Evolutionary conservation across 108 stramenopile species (phyloP).

Genomic region (Cyclostephanos tholiformis): DNA sequence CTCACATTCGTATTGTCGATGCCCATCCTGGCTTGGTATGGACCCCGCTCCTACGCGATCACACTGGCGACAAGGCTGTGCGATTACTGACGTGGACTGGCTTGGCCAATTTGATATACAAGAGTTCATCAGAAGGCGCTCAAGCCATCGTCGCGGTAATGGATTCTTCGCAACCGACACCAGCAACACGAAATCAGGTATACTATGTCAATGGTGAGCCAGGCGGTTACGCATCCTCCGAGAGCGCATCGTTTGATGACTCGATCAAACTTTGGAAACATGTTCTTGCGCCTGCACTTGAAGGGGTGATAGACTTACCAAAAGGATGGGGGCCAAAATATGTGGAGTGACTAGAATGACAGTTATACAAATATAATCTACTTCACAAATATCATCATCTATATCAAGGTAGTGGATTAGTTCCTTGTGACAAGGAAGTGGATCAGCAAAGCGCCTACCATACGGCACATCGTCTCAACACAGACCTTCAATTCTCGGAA

Average conservation of each 20-base stretch:
- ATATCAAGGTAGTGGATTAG: no score
- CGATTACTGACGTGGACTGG: conserved; percentile 29
- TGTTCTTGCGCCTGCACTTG: conserved; percentile 28
- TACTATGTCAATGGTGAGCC: conserved; percentile 46
- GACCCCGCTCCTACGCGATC: conserved; percentile 46
- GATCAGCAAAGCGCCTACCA: not conserved
- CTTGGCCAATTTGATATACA: conserved; percentile 41
- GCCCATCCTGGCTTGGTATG: conserved; percentile 54
- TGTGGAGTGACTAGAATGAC: not conserved
- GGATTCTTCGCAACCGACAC: conserved; percentile 10
- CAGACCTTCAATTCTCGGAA: not conserved
- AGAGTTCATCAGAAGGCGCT: conserved; percentile 46
- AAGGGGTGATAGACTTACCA: conserved; percentile 19
- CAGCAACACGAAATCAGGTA: conserved; percentile 20
- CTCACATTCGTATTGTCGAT: conserved; percentile 25
- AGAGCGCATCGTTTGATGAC: conserved; percentile 25
- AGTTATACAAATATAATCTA: no score
- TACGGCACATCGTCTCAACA: not conserved
- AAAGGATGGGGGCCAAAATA: conserved; percentile 20
- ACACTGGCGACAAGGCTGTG: conserved; percentile 31
- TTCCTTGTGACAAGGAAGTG: no score
- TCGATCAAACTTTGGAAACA: conserved; percentile 26
- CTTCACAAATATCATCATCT: not conserved
- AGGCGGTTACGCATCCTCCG: conserved; percentile 34
- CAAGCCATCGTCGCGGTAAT: conserved; percentile 28